Evolutionary conservation across 305 asterid species (phyloP).

Genomic region (Galium porrigens): DNA sequence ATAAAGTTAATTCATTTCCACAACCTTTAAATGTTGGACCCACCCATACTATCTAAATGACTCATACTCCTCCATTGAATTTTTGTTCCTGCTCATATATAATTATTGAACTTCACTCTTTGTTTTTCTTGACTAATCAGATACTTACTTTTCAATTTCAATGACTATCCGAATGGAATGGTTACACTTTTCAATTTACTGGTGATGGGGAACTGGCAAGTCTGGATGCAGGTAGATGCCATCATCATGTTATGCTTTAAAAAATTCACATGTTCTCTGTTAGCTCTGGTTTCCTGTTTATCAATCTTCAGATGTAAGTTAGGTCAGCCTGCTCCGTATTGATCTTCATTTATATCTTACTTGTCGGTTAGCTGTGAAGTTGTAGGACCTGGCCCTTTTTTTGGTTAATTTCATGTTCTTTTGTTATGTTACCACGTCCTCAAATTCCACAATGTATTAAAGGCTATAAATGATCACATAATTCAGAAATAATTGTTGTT

Average conservation of each 20-base stretch:
- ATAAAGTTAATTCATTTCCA: background rate
- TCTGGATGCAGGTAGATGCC: conserved; percentile 74
- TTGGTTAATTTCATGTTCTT: background rate
- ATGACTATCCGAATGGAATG: conserved; percentile 96
- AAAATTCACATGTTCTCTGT: background rate
- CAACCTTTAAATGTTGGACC: background rate
- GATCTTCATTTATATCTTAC: background rate
- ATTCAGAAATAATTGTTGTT: background rate
- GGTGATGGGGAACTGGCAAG: conserved; percentile 96
- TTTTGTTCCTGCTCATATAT: background rate
- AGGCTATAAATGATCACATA: background rate
- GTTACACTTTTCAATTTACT: conserved; percentile 85
- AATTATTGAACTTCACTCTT: background rate
- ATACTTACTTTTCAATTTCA: conserved; percentile 92
- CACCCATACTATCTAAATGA: background rate
- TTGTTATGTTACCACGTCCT: background rate
- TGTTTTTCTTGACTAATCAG: conserved; percentile 52
- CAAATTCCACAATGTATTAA: background rate
- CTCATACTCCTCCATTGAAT: background rate
- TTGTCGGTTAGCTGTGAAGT: background rate
- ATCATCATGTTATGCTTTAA: conserved; percentile 4
- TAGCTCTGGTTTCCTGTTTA: background rate
- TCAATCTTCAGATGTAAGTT: background rate
- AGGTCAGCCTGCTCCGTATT: background rate
- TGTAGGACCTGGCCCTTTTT: conserved; percentile 1